These are phyloP conservation scores for Colletotrichum sp. DNA, from an alignment of 2,329 filamentous ascomycete genomes.

Conservation along the genomic window DNA sequence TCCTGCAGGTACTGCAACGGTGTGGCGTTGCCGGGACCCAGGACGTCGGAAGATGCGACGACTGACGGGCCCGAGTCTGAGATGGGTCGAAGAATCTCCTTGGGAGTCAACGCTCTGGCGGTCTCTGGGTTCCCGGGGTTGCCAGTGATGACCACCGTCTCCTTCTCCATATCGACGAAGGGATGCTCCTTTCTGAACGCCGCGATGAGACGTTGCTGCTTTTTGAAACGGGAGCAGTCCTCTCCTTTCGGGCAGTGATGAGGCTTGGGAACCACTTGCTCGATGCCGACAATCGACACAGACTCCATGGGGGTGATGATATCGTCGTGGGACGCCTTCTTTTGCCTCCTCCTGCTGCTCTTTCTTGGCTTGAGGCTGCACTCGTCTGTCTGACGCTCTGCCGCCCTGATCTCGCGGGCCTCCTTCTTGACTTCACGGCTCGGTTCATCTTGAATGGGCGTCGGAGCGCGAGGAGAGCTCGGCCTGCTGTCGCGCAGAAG, in stretches of 20 bases:
- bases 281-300: constrained; percentile 89
- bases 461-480: constrained; percentile 57
- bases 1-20: constrained; percentile 76
- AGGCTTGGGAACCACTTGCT: constrained; percentile 84
- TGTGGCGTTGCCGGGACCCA: constrained; percentile 72
- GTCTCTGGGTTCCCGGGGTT: constrained; percentile 80
- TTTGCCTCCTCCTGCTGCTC: constrained; percentile 43
- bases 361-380: constrained; percentile 39
- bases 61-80: constrained; percentile 83
- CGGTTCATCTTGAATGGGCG: constrained; percentile 65
- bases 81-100: constrained; percentile 64
- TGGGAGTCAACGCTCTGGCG: constrained; percentile 60
- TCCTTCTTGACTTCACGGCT: constrained; percentile 54
- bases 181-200: constrained; percentile 79
- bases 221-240: constrained; percentile 81
- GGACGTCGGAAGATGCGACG: constrained; percentile 88
- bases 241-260: constrained; percentile 88
- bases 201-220: constrained; percentile 78
- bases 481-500: constrained; percentile 64
- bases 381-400: constrained; percentile 46
- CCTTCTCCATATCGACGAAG: constrained; percentile 63
- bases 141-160: constrained; percentile 77
- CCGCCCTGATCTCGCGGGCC: constrained; percentile 26
- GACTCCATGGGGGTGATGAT: constrained; percentile 80
- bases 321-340: constrained; percentile 58